Conservation (phyloP, 805 yeast genomes). For the Yamadazyma ubonensis region DNA sequence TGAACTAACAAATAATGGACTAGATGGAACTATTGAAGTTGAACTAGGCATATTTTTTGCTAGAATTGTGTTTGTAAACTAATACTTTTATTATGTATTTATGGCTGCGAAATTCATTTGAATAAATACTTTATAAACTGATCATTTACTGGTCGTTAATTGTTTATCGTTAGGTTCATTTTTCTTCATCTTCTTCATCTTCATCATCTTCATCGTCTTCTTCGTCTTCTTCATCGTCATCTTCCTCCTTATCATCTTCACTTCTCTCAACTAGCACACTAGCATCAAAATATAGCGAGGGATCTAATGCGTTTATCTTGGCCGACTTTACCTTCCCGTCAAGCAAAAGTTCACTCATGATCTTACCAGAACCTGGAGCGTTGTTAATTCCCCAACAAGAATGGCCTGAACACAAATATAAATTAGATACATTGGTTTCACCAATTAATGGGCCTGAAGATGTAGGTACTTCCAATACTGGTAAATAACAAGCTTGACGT, state of each 20-base stretch:
- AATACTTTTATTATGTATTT: too few relatives aligned
- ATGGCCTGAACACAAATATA: conserved; percentile 87
- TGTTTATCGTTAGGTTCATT: not conserved
- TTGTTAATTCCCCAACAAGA: conserved; percentile 99
- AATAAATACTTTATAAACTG: not conserved
- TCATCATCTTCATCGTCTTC: conserved; percentile 6
- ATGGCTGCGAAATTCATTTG: conserved; percentile 1
- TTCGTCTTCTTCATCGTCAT: conserved; percentile 1
- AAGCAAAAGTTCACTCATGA: conserved; percentile 80
- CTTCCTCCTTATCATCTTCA: conserved; percentile 7
- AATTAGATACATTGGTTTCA: conserved; percentile 78
- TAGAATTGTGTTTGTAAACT: not conserved
- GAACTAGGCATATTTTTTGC: not conserved
- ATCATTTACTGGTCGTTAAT: not conserved
- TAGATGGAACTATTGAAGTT: not conserved
- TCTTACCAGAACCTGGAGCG: conserved; percentile 95
- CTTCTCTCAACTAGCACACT: conserved; percentile 34
- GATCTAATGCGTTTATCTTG: conserved; percentile 79
- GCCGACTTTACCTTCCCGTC: conserved; percentile 83
- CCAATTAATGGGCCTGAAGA: conserved; percentile 93
- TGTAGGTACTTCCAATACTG: conserved; percentile 90
- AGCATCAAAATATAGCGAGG: conserved; percentile 84
- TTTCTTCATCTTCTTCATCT: conserved; percentile 5
- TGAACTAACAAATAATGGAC: too few relatives aligned
- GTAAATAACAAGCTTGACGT: conserved; percentile 93